Percentiles rank a stretch among this genome's conserved stretches.
These are phyloP conservation scores for Paraphoma sp. DNA, from an alignment of 2,329 filamentous ascomycete species.

Conservation along the genomic window DNA sequence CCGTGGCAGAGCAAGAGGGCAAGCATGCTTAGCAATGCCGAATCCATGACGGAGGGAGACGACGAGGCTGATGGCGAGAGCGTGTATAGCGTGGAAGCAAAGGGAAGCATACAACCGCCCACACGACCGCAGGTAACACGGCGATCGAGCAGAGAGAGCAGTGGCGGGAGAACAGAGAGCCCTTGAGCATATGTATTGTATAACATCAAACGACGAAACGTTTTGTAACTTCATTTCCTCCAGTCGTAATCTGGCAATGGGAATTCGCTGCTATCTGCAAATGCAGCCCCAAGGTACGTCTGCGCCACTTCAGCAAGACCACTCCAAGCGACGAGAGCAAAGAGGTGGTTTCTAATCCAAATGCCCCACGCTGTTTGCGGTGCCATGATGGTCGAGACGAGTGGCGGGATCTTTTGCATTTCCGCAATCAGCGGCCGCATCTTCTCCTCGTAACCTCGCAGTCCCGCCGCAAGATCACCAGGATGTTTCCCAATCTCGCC, in stretches of 20 bases:
- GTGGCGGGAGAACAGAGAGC: slow-evolving; percentile 21
- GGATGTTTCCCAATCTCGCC: slow-evolving; percentile 31
- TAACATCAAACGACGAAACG: neutral
- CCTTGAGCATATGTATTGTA: slow-evolving; percentile 5
- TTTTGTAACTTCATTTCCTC: slow-evolving; percentile 3
- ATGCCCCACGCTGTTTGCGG: slow-evolving; percentile 27
- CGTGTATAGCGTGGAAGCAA: neutral
- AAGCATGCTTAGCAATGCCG: slow-evolving; percentile 41
- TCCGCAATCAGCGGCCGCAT: slow-evolving; percentile 19
- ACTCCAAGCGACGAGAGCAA: slow-evolving; percentile 51
- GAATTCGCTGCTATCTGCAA: slow-evolving; percentile 40
- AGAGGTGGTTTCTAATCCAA: slow-evolving; percentile 53
- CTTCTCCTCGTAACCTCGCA: slow-evolving; percentile 20
- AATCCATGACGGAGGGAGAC: slow-evolving; percentile 23
- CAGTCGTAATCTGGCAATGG: slow-evolving; percentile 50
- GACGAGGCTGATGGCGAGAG: slow-evolving; percentile 11
- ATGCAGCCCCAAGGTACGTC: slow-evolving; percentile 40
- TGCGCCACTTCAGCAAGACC: slow-evolving; percentile 39
- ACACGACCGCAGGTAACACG: slow-evolving; percentile 6
- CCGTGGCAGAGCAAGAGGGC: slow-evolving; percentile 41
- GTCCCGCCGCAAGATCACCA: slow-evolving; percentile 13
- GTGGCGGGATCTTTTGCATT: slow-evolving; percentile 12
- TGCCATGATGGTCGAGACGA: slow-evolving; percentile 6
- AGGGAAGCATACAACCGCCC: neutral
- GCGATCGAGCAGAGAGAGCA: slow-evolving; percentile 15